A percentile compares a stretch with the other conserved stretches of the same genome.
Evolutionary conservation across 192 early-diverging fungal species (phyloP).

Genomic region (Coemansia sp.): DNA sequence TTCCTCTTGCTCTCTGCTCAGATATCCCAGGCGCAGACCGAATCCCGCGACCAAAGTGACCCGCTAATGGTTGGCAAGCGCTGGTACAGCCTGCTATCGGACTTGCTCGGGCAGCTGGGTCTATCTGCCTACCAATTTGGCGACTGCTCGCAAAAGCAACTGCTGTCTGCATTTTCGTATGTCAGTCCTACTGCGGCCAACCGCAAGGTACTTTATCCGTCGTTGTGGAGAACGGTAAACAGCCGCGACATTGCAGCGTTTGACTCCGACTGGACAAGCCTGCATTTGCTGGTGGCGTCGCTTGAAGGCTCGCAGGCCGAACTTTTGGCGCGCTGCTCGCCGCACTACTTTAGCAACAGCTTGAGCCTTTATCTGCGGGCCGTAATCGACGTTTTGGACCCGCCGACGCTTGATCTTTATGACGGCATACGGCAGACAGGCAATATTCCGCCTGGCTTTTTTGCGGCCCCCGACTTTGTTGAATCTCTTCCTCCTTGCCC

Average conservation of each 20-base stretch:
- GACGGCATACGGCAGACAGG: slow-evolving; percentile 26
- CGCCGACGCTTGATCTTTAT: slow-evolving; percentile 37
- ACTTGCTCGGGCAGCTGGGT: slow-evolving; percentile 32
- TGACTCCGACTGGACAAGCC: slow-evolving; percentile 13
- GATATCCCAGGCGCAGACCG: slow-evolving; percentile 20
- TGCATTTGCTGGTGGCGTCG: slow-evolving; percentile 10
- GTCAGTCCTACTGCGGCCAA: slow-evolving; percentile 10
- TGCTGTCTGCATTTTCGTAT: slow-evolving; percentile 15
- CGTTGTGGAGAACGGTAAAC: slow-evolving; percentile 19
- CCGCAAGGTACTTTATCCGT: slow-evolving; percentile 14
- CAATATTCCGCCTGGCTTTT: slow-evolving; percentile 32
- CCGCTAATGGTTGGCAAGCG: slow-evolving; percentile 11
- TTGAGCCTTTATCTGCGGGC: slow-evolving; percentile 19
- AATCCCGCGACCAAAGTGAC: slow-evolving; percentile 1
- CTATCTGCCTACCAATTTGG: slow-evolving; percentile 20
- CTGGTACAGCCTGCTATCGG: slow-evolving; percentile 27
- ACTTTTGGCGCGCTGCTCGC: slow-evolving; percentile 14
- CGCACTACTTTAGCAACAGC: slow-evolving; percentile 21
- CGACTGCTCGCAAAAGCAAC: slow-evolving; percentile 12
- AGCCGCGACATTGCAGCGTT: slow-evolving; percentile 6
- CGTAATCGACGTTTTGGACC: slow-evolving; percentile 19
- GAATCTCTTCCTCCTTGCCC: slow-evolving; percentile 7
- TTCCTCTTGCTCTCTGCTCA: slow-evolving; percentile 35
- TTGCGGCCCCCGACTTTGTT: slow-evolving; percentile 17
- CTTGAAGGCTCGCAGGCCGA: slow-evolving; percentile 4